These are phyloP conservation scores for Elsinoe batatas DNA, from an alignment of 2,329 filamentous ascomycete species.

Conservation along the genomic window DNA sequence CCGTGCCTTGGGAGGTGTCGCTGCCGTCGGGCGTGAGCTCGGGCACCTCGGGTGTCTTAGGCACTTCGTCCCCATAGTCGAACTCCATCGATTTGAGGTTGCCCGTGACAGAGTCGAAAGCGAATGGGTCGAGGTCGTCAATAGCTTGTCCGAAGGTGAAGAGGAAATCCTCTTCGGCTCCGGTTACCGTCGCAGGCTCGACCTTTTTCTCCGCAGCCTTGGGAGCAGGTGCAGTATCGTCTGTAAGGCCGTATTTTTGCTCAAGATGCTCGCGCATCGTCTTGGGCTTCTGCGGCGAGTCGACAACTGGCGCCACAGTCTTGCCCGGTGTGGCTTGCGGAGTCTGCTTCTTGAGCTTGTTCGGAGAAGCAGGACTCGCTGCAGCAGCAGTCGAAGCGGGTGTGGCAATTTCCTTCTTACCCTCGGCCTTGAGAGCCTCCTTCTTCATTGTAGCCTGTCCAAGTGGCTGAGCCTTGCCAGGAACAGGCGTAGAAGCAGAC, in stretches of 20 bases:
- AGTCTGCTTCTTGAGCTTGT: conserved; percentile 26
- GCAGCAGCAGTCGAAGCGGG: conserved; percentile 23
- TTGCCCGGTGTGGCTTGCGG: conserved; percentile 16
- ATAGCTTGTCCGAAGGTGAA: neutral
- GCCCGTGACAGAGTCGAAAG: neutral
- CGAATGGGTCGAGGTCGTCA: conserved; percentile 9
- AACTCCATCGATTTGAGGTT: neutral
- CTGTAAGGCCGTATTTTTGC: conserved; percentile 22
- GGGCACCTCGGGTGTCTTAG: conserved; percentile 12
- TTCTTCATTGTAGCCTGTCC: conserved; percentile 22
- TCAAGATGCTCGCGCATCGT: conserved; percentile 24
- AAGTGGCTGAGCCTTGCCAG: conserved; percentile 18
- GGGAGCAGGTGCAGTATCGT: conserved; percentile 3
- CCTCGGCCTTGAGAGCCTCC: conserved; percentile 20
- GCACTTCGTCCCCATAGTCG: conserved; percentile 1
- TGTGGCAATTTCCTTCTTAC: conserved; percentile 30
- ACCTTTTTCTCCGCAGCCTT: conserved; percentile 12
- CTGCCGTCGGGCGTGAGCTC: conserved; percentile 12
- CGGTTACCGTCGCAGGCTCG: conserved; percentile 10
- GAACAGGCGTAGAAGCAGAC: conserved; percentile 11
- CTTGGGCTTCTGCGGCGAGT: conserved; percentile 19
- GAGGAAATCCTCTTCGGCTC: neutral
- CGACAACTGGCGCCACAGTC: conserved; percentile 17
- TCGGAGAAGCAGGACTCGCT: conserved; percentile 24
- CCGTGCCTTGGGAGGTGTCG: neutral